Evolutionary conservation across 106 monocot genomes (phyloP), one percentile per base, ranked within the genome.

Genomic region (Cymbidium sinense): DNA sequence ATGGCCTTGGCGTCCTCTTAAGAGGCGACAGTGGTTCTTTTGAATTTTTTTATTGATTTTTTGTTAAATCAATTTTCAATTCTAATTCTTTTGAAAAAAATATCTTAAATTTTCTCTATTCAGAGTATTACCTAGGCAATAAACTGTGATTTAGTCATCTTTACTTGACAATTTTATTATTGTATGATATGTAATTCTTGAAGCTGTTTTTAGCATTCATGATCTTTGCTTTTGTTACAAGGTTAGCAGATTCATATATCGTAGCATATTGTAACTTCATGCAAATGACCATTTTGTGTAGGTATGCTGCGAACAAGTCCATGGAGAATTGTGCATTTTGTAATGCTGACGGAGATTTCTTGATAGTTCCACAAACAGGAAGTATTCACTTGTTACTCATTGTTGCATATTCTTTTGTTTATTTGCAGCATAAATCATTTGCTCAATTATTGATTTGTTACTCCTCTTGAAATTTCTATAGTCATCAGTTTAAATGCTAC

Each of bases 311-410:
- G 55, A 99, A 95, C 72, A 95, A 91, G 74, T 95, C 99, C 51
- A 99, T 99, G 99, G 83, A 84, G 39, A 82, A 79, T 31, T 90
- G 87, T 77, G 95, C 99, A 74, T 91, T 99, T 34, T 99, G 99
- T 87, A 99, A 88, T 82, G 99, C 99, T 34, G 99, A 99, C 85
- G 99, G 99, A 51, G 99, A 99, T 88, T 99, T 99, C 79, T 86
- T 95, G 71, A 77, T 95, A 44, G 92, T 99, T 79, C 92, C 99
- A n/a, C 95, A 99, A 61, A 65, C 86, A 80, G 99, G 99, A 85
- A 95, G 99, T 95, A 87, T 29, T 70, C 15, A 74, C 5, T 61
- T 1, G 20, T 34, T 27, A 39, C 8, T 75, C n/a, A n/a, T n/a
- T 33, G 30, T 20, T 43, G 30, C 34, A 69, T 17, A 69, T 69